Base-by-base conservation (phyloP, 192 early-diverging fungal genomes). In the Dissophora ornata region DNA sequence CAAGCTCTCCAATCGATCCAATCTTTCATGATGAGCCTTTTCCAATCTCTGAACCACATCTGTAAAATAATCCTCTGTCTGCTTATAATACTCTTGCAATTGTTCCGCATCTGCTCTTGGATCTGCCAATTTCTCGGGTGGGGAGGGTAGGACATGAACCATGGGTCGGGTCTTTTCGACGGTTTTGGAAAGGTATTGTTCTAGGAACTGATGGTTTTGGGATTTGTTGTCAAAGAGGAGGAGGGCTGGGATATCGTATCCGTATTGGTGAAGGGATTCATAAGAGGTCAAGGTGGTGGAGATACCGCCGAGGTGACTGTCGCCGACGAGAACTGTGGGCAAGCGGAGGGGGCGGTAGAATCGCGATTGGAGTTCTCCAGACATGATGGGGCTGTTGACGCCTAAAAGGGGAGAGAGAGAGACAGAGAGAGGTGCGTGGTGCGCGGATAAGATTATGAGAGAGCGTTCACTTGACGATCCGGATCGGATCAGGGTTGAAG, bases 271-370 rank as follows among this genome's bases (percentile, higher is more conserved):
- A 11, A 95, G 80, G 3, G 89, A 82, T 68, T 95, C 94, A 67
- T 86, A 90, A 2, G 94, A 85, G 16, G 88, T 86, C 25, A 94
- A 53, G 15, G 94, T 94, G 1, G 94, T 93, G 1, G 91, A 92
- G 51, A 95, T 93, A 2, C 94, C 94, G 33, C 94, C 94, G 15
- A 95, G 80, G n/a, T 84, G 82, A 21, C 87, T 71, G 65, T 95
- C 94, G 13, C 94, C 94, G 19, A 95, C 71, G 0, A 95, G 81
- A 28, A 95, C 57, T 19, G 84, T 84, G n/a, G 92, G 91, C 13
- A 90, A 55, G 10, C 90, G 81, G 9, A 95, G 75, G 0, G 88
- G 79, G 24, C 91, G 84, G 74, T 89, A 93, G 51, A 92, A 87
- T 21, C 85, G 85, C 26, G 82, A 82, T 77, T 95, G 94, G 11